Evolutionary conservation across 2,329 filamentous ascomycete genomes (phyloP).

Genomic region (Neodidymelliopsis sp.): DNA sequence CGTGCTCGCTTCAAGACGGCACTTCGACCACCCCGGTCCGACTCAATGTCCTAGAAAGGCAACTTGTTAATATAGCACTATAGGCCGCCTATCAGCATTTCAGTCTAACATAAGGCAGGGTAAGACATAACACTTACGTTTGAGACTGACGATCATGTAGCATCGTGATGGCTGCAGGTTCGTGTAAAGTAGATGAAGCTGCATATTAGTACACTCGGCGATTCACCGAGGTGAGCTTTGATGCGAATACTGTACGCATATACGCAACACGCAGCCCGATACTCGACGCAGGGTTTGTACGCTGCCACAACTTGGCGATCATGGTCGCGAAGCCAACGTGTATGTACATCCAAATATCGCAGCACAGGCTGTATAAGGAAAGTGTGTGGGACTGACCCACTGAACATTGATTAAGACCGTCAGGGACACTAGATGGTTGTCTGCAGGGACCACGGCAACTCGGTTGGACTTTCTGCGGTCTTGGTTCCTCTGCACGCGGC

Average conservation of each 20-base stretch:
- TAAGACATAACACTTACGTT: not conserved
- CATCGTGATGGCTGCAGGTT: not conserved
- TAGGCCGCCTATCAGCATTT: conserved; percentile 17
- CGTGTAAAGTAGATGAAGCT: not conserved
- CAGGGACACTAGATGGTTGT: too few relatives aligned
- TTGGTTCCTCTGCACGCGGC: too few relatives aligned
- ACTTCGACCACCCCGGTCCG: conserved; percentile 10
- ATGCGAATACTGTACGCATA: not conserved
- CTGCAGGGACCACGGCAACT: too few relatives aligned
- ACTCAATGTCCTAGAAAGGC: conserved; percentile 1
- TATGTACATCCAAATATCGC: too few relatives aligned
- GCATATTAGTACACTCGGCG: not conserved
- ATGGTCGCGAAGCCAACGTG: too few relatives aligned
- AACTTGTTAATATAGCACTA: conserved; percentile 14
- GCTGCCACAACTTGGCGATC: too few relatives aligned
- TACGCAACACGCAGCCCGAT: conserved; percentile 6
- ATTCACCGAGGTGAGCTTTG: not conserved
- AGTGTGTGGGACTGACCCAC: too few relatives aligned
- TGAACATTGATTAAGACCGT: too few relatives aligned
- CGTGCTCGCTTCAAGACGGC: conserved; percentile 7
- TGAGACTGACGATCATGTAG: not conserved
- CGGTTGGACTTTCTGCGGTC: too few relatives aligned
- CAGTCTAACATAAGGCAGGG: not conserved
- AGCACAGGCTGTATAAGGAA: too few relatives aligned
- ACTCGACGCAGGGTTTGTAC: conserved; percentile 1